These are phyloP conservation scores for Pythium insidiosum DNA, from an alignment of 352 stramenopile species.

Conservation along the genomic window DNA sequence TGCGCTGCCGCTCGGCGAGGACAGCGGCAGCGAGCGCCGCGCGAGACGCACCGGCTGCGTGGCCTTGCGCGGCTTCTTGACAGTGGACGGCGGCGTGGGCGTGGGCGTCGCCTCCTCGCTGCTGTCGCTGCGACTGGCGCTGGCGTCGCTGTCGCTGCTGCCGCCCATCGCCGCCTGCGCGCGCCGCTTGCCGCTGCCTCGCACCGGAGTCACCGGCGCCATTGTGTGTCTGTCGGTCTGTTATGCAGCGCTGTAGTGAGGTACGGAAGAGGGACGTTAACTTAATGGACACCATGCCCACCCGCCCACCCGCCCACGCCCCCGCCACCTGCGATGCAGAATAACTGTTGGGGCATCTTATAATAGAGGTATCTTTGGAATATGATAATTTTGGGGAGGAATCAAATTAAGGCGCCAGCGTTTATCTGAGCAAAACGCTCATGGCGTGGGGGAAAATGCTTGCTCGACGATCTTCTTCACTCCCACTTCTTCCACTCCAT, in stretches of 20 bases:
- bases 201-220: constrained; percentile 8
- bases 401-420: too few species aligned
- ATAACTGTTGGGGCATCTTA: too few species aligned
- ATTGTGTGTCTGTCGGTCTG: neutral
- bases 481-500: constrained; percentile 93
- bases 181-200: constrained; percentile 13
- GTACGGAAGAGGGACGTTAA: too few species aligned
- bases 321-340: too few species aligned
- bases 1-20: neutral
- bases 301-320: too few species aligned
- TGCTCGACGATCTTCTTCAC: too few species aligned
- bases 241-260: too few species aligned
- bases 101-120: neutral
- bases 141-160: constrained; percentile 17
- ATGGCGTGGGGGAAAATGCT: too few species aligned
- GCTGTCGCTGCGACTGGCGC: constrained; percentile 2
- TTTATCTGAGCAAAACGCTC: too few species aligned
- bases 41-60: constrained; percentile 8
- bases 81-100: constrained; percentile 19
- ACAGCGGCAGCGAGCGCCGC: neutral
- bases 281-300: too few species aligned
- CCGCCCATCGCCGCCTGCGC: constrained; percentile 13
- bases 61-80: constrained; percentile 16
- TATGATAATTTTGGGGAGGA: too few species aligned
- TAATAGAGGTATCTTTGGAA: too few species aligned